Evolutionary conservation across 768 basidiomycete genomes (phyloP), one percentile per base, ranked within the genome.

Genomic region (Lepiota brunneoincarnata): DNA sequence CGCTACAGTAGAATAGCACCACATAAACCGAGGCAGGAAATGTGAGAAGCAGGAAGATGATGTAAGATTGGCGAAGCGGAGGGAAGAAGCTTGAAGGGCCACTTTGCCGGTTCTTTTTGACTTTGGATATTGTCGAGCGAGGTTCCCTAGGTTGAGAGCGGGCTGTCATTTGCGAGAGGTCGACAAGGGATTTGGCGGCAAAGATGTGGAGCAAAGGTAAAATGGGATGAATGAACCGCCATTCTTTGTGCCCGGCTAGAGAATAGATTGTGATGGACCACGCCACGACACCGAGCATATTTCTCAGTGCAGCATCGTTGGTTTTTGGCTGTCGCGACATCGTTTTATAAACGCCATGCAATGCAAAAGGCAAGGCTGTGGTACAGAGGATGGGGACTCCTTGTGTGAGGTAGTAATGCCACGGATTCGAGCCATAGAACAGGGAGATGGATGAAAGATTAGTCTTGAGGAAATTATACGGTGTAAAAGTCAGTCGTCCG

Each of bases 141-240:
- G 54, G 11, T n/a, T 49, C 38, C 34, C 50, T 56, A 15, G 41
- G 44, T 3, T 35, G 10, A 12, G 17, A 21, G 18, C 38, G 42
- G 14, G 40, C 24, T 17, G 54, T 23, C n/a, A 15, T 18, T 43
- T 43, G 31, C 36, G 72, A 75, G 2, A 77, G 60, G 51, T 84
- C 81, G 34, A 83, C 75, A 4, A 96, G 69, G 1, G 89, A 83
- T 57, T 83, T 83, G 0, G 92, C 77, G 10, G 89, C 88, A 56
- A 97, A 77, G 18, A 94, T 59, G 60, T 97, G 87, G 37, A 96
- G 71, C 26, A 93, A 69, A 0, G 97, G 95, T 3, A 98, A 75
- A 17, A 98, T 67, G 0, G 96, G 94, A 59, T 98, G 95, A 6
- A 98, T 73, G 72, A 99, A 98, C 6, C 97, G 80, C 93, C 94